These are phyloP conservation scores for Eucalyptus cloeziana DNA, from an alignment of 345 rosid genomes.

Conservation along the genomic window DNA sequence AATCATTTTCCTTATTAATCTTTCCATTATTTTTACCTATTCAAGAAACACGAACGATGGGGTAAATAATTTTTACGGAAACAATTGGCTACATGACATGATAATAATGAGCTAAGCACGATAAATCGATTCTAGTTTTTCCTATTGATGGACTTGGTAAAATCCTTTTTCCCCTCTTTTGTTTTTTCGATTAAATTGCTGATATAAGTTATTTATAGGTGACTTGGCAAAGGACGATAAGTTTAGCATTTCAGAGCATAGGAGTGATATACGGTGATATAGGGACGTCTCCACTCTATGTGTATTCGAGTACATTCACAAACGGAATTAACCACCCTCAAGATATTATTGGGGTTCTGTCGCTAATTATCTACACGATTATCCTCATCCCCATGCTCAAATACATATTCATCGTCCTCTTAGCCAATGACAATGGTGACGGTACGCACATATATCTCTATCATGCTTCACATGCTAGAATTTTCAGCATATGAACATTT, in stretches of 20 bases:
- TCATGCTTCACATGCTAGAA: not conserved
- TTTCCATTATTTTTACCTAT: not conserved
- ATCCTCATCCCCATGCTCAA: not conserved
- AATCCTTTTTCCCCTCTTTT: not conserved
- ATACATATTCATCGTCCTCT: not conserved
- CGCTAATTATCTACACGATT: not conserved
- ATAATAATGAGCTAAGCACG: too few relatives aligned
- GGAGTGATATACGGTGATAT: not conserved
- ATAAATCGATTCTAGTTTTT: too few relatives aligned
- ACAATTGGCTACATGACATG: not conserved
- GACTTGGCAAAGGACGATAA: slow-evolving; percentile 28
- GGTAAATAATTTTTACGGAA: not conserved
- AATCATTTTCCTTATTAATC: too few relatives aligned
- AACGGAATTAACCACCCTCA: not conserved
- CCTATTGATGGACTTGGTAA: not conserved
- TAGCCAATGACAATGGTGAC: not conserved
- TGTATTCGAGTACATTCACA: not conserved
- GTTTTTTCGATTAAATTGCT: not conserved
- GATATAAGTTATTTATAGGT: not conserved
- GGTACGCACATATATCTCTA: slow-evolving; percentile 10
- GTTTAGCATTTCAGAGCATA: not conserved
- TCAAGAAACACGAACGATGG: not conserved
- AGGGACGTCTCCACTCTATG: not conserved
- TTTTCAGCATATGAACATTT: not conserved
- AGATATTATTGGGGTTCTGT: not conserved